These are phyloP conservation scores for Actinidia arguta DNA, from an alignment of 179 eudicot species.

Conservation along the genomic window DNA sequence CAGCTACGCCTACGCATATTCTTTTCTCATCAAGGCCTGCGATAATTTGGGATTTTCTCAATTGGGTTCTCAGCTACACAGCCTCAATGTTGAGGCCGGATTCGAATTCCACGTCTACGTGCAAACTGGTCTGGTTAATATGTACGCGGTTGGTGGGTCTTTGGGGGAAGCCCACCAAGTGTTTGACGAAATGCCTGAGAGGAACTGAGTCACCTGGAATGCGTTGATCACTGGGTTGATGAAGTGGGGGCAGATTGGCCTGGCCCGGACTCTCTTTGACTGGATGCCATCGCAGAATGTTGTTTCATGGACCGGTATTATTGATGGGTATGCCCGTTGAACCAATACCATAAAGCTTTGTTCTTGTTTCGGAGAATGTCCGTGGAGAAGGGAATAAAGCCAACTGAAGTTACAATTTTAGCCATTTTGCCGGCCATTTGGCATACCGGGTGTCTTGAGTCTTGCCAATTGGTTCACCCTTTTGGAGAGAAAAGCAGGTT, in stretches of 20 bases:
- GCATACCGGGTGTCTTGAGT: slow-evolving; percentile 48
- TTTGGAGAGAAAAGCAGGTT: slow-evolving; percentile 52
- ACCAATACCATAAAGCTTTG: slow-evolving; percentile 44
- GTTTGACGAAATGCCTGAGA: slow-evolving; percentile 76
- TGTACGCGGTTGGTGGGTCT: slow-evolving; percentile 54
- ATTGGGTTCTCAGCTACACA: slow-evolving; percentile 48
- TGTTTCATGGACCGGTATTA: slow-evolving; percentile 78
- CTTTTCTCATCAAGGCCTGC: slow-evolving; percentile 66
- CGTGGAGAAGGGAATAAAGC: slow-evolving; percentile 44
- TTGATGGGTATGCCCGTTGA: slow-evolving; percentile 59
- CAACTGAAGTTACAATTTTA: slow-evolving; percentile 58
- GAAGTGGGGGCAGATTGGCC: slow-evolving; percentile 47
- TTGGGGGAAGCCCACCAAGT: slow-evolving; percentile 41
- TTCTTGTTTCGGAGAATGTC: slow-evolving; percentile 43
- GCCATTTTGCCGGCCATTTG: slow-evolving; percentile 56
- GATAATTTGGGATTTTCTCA: slow-evolving; percentile 24
- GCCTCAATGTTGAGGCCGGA: slow-evolving; percentile 39
- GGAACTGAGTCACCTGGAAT: slow-evolving; percentile 74
- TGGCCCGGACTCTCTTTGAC: slow-evolving; percentile 53
- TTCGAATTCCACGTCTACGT: slow-evolving; percentile 58
- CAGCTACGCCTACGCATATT: slow-evolving; percentile 69
- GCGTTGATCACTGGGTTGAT: slow-evolving; percentile 62
- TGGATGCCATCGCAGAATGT: slow-evolving; percentile 58
- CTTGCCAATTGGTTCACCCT: slow-evolving; percentile 53
- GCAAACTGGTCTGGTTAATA: slow-evolving; percentile 63